These are phyloP conservation scores for Annona squamosa DNA, from an alignment of 164 flowering plant genomes.

Conservation along the genomic window DNA sequence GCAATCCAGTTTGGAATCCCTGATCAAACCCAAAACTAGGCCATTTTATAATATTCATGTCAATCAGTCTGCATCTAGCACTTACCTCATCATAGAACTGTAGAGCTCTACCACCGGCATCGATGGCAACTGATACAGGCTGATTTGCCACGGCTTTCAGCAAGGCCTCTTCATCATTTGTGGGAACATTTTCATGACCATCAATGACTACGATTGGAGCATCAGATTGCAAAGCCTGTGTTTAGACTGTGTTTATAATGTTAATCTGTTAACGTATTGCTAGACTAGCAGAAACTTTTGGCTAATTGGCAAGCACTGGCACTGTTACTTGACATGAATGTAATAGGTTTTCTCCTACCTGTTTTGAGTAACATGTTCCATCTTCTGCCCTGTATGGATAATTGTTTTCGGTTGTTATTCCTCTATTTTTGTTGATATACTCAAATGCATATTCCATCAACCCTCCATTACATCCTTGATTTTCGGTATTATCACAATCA, in stretches of 20 bases:
- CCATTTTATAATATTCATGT: background rate
- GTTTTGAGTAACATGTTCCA: conserved; percentile 41
- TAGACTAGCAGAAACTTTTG: background rate
- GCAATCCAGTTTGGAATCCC: background rate
- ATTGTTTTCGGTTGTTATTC: conserved; percentile 50
- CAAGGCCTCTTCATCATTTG: conserved; percentile 54
- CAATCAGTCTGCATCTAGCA: background rate
- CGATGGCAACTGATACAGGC: conserved; percentile 80
- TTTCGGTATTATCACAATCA: conserved; percentile 65
- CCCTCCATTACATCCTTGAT: conserved; percentile 84
- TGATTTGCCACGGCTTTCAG: conserved; percentile 70
- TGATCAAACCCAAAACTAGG: background rate
- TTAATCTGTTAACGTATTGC: background rate
- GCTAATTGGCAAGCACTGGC: background rate
- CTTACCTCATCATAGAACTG: conserved; percentile 79
- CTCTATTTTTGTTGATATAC: conserved; percentile 58
- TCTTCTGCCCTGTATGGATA: conserved; percentile 70
- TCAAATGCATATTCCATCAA: conserved; percentile 75
- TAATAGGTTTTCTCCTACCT: conserved; percentile 25
- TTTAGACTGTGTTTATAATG: background rate
- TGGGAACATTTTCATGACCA: conserved; percentile 72
- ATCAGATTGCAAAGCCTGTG: conserved; percentile 32
- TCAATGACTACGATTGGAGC: conserved; percentile 50
- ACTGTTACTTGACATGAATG: background rate
- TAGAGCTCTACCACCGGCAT: conserved; percentile 60